Base-by-base conservation (phyloP, 176 grass and related monocot species). In the Triticum turgidum region DNA sequence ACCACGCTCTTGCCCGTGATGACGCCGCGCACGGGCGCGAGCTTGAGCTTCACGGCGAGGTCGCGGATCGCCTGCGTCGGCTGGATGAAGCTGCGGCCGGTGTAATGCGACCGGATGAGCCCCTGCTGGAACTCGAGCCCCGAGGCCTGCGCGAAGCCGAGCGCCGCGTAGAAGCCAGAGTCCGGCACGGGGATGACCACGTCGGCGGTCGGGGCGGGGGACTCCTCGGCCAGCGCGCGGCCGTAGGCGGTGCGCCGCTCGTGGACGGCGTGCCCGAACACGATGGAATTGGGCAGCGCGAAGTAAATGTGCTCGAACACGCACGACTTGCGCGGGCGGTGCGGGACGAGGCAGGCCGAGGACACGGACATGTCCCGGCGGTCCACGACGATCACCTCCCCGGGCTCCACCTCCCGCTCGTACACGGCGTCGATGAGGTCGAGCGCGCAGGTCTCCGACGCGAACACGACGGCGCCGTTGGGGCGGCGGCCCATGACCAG, bases 301-400 rank as follows among this genome's bases (percentile, higher is more conserved):
- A 97, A 99, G 89, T 99, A 97, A 83, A 99, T 89, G 85, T 99
- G 97, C 83, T 99, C 97, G 41, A 99, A 99, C 37, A 99, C 84
- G 83, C 97, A 99, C 7, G 90, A 88, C 87, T 94, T 96, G 32
- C 94, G 90, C 1, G 92, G 94, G 45, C 87, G 91, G 38, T 47
- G 83, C 37, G 92, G 94, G 73, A 97, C 77, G 37, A 99, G 94
- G 83, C 92, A 99, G 27, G 85, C 76, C 0, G 89, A 93, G 33
- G 87, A 91, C 3, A 96, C 41, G 0, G 87, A 91, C 90, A 94
- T 96, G 83, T 99, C 97, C 9, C 78, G 52, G 80, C 80, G 84
- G 81, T 99, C 97, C 41, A 96, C 89, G 7, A 89, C 89, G n/a
- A 97, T 69, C 13, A 99, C 91, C 88, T 99, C 94, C 38, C 97